Evolutionary conservation across 768 basidiomycete genomes (phyloP).

Genomic region (Boletellus sp.): DNA sequence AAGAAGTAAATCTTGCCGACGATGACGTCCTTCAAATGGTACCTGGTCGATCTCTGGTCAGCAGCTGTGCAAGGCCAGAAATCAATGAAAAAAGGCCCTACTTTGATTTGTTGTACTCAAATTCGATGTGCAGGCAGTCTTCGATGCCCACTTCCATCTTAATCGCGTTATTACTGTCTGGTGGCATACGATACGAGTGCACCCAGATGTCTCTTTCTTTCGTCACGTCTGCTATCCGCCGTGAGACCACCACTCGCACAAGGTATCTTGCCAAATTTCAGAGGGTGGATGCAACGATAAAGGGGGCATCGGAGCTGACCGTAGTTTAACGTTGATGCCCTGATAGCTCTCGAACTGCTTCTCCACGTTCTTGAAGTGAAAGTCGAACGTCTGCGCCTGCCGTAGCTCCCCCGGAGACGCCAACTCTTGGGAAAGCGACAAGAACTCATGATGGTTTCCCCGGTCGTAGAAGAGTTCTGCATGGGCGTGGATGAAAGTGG

Average conservation of each 20-base stretch:
- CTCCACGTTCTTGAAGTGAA: constrained; percentile 98
- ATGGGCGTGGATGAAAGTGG: background rate
- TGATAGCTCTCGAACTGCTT: constrained; percentile 98
- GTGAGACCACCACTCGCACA: constrained; percentile 83
- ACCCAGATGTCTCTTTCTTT: constrained; percentile 98
- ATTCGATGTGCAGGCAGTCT: constrained; percentile 97
- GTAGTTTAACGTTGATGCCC: constrained; percentile 96
- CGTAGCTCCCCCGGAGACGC: constrained; percentile 97
- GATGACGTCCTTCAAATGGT: constrained; percentile 98
- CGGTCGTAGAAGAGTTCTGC: constrained; percentile 90
- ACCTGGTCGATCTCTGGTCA: constrained; percentile 46
- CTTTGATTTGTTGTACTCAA: constrained; percentile 99
- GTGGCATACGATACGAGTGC: constrained; percentile 97
- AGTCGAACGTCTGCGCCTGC: constrained; percentile 93
- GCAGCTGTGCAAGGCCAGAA: background rate
- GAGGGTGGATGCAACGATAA: background rate
- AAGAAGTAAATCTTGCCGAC: constrained; percentile 99
- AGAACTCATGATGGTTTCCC: constrained; percentile 96
- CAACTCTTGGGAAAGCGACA: constrained; percentile 92
- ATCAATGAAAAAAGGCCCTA: constrained; percentile 34
- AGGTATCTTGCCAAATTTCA: constrained; percentile 64
- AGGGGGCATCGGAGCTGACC: constrained; percentile 48
- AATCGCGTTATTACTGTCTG: constrained; percentile 96
- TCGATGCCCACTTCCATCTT: constrained; percentile 99
- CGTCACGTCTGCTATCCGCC: constrained; percentile 87